Evolutionary conservation across 306 rosid genomes (phyloP), one percentile per base, ranked within the genome.

Genomic region (Malus fusca): DNA sequence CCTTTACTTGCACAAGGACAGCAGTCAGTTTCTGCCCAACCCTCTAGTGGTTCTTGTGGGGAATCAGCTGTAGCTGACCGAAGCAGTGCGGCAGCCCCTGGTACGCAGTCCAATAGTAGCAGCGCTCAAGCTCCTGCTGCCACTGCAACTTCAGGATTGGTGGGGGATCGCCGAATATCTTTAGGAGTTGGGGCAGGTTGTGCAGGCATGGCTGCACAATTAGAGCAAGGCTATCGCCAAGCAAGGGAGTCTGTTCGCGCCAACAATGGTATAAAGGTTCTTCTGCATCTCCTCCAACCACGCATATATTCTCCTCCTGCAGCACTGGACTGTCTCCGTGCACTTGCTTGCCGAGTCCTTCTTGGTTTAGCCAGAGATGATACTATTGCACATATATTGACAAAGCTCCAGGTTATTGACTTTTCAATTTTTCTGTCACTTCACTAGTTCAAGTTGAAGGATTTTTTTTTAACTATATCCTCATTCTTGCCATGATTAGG

Each of bases 301-400:
- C 96, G 98, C 19, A 81, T 96, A 82, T 92, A 90, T 86, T 91
- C 95, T 64, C 91, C 99, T 76, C 96, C 98, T 68, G 87, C 97
- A 7, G 90, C 96, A 75, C 90, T 92, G 30, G 99, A 96, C 73
- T 96, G 99, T 78, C 93, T 96, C 19, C 98, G 99, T 68, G 99
- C 99, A 37, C 91, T 96, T 66, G 92, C 98, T 25, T 96, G 99
- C 61, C 93, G 99, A 60, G 98, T 92, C 35, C 78, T 96, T 28
- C 99, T 96, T 82, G 99, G 99, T 67, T 87, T 96, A 82, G 99
- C 99, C 35, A 92, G 98, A 84, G 99, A 96, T 80, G 89, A 92
- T 85, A 75, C 93, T 8, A 92, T 96, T 79, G 99, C 99, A 3
- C 98, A 96, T 78, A 96, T 92, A 84, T 86, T 96, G 87, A 96